Conservation (phyloP, 495 filamentous ascomycete genomes). For the Neurospora sp. region DNA sequence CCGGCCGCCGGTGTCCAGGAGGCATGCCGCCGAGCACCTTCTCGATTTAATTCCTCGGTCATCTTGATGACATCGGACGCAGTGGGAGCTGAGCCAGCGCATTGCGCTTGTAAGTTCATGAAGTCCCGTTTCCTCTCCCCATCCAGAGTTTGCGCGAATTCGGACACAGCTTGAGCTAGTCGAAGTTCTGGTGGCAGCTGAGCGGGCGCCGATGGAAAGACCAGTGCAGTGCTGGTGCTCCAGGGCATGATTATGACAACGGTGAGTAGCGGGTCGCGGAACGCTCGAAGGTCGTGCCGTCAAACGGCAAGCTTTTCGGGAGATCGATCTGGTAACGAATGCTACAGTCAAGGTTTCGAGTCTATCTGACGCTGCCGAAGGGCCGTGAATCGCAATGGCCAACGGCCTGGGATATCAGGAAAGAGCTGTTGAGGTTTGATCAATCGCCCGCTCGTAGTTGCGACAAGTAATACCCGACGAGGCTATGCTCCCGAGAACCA, state of each 20-base stretch:
- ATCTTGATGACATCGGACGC: not conserved
- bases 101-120: not conserved
- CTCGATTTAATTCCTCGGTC: not conserved
- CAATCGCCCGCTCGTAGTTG: not conserved
- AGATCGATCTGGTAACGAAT: not conserved
- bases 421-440: not conserved
- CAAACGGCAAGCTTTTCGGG: not conserved
- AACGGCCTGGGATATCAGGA: no score
- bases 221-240: not conserved
- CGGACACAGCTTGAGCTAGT: not conserved
- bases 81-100: not conserved
- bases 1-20: not conserved
- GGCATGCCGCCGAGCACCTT: not conserved
- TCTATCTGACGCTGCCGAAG: not conserved
- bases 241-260: not conserved
- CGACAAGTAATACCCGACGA: not conserved
- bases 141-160: not conserved
- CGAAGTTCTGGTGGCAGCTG: not conserved
- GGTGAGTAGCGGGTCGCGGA: not conserved
- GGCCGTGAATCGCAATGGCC: no score
- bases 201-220: not conserved
- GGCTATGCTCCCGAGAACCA: no score
- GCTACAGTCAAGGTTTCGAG: not conserved
- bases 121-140: not conserved
- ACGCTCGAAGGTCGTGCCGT: not conserved